Evolutionary conservation across 1,284 basidiomycete species (phyloP).

Genomic region (Melampsora abietis-canadensis): DNA sequence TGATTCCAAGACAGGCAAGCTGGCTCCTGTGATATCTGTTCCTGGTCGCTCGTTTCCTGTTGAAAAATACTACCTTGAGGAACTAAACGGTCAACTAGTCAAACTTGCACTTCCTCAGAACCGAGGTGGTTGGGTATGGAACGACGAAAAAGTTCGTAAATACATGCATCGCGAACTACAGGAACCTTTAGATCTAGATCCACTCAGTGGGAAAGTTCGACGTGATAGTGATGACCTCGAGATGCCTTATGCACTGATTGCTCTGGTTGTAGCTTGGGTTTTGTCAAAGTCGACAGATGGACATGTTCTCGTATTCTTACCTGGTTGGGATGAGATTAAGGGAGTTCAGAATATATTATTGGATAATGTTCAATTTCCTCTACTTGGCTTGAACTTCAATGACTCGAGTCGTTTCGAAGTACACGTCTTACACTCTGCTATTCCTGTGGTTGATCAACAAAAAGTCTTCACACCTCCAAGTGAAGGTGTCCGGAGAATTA

Average conservation of each 20-base stretch:
- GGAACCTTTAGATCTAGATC: constrained; percentile 46
- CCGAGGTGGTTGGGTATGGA: constrained; percentile 66
- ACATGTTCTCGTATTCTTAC: constrained; percentile 76
- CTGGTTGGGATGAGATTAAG: constrained; percentile 89
- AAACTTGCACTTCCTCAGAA: constrained; percentile 50
- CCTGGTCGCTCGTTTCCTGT: constrained; percentile 93
- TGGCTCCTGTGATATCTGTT: constrained; percentile 74
- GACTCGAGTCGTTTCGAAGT: constrained; percentile 66
- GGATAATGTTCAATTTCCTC: constrained; percentile 57
- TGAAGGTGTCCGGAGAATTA: constrained; percentile 39
- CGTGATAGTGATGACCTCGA: constrained; percentile 67
- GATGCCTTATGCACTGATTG: constrained; percentile 76
- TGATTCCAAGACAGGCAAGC: constrained; percentile 60
- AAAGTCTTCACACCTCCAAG: constrained; percentile 66
- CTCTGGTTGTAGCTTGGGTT: constrained; percentile 76
- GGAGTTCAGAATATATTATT: constrained; percentile 69
- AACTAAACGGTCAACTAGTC: constrained; percentile 64
- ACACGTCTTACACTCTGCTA: constrained; percentile 86
- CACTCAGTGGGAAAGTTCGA: constrained; percentile 46
- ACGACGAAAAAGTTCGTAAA: constrained; percentile 69
- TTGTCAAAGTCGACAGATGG: constrained; percentile 72
- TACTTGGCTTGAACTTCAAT: constrained; percentile 64
- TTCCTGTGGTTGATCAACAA: constrained; percentile 86
- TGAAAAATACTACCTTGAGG: constrained; percentile 74
- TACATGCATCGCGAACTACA: constrained; percentile 75